Evolutionary conservation across 2,329 filamentous ascomycete species (phyloP).

Genomic region (Fusarium pseudocircinatum): DNA sequence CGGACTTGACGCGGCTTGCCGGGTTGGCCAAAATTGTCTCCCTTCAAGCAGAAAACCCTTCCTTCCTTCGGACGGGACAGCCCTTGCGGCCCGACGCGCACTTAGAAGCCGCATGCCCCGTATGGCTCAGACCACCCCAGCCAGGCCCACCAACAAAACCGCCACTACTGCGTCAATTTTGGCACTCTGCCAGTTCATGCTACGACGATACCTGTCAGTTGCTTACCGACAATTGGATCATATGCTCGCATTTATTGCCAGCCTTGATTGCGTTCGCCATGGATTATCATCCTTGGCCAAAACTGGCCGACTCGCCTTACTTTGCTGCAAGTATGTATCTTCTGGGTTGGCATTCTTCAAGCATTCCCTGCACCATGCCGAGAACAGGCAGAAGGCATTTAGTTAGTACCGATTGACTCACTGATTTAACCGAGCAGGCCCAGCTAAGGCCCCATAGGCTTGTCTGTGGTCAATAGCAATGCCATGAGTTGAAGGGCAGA

Average conservation of each 20-base stretch:
- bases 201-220: not conserved
- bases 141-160: conserved; percentile 5
- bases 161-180: conserved; percentile 12
- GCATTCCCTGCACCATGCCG: not conserved
- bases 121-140: conserved; percentile 33
- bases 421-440: not conserved
- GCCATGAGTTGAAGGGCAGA: not conserved
- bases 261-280: not conserved
- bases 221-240: conserved; percentile 17
- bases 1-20: conserved; percentile 40
- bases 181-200: not conserved
- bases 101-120: conserved; percentile 38
- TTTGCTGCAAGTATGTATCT: not conserved
- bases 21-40: conserved; percentile 35
- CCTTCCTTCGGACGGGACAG: conserved; percentile 40
- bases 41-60: conserved; percentile 30
- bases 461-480: not conserved
- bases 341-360: not conserved
- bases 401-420: not conserved
- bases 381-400: not conserved
- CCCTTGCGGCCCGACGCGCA: conserved; percentile 45
- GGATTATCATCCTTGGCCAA: not conserved
- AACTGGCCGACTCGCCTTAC: not conserved
- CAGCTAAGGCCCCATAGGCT: not conserved
- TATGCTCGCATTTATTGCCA: not conserved